phyloP scores from a whole-genome alignment of 1,139 yeast species.

The Scheffersomyces segobiensis region DNA sequence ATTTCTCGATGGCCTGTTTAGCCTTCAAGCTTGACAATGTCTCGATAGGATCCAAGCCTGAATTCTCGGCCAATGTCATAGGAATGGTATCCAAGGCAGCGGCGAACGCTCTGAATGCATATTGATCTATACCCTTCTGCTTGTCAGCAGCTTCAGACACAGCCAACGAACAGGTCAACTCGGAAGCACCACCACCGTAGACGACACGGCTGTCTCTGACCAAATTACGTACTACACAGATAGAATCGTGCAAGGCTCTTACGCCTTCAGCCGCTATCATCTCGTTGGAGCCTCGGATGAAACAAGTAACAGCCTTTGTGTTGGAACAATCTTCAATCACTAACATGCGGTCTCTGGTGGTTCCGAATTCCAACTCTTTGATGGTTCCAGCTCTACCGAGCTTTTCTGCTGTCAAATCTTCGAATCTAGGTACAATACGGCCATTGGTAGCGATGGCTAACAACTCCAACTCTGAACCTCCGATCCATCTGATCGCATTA shows the following conservation, averaged over 20 bases:
- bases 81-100: constrained; percentile 90
- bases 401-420: constrained; percentile 79
- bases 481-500: constrained; percentile 99
- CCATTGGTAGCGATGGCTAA: constrained; percentile 98
- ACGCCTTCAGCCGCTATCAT: constrained; percentile 98
- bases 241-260: constrained; percentile 93
- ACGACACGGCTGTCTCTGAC: constrained; percentile 91
- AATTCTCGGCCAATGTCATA: constrained; percentile 93
- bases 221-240: constrained; percentile 95
- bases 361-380: constrained; percentile 90
- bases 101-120: constrained; percentile 95
- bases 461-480: constrained; percentile 94
- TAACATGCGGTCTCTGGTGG: constrained; percentile 94
- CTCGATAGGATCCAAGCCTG: constrained; percentile 93
- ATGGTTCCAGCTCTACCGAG: constrained; percentile 87
- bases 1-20: constrained; percentile 74
- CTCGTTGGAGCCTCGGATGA: constrained; percentile 92
- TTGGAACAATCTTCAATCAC: constrained; percentile 90
- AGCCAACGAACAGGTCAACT: constrained; percentile 87
- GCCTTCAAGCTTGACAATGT: constrained; percentile 82
- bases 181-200: constrained; percentile 99
- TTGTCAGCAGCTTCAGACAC: constrained; percentile 91
- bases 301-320: constrained; percentile 89
- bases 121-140: constrained; percentile 94
- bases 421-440: constrained; percentile 95